phyloP scores from a whole-genome alignment of 2,329 filamentous ascomycete species.

The Neonectria faginata region DNA sequence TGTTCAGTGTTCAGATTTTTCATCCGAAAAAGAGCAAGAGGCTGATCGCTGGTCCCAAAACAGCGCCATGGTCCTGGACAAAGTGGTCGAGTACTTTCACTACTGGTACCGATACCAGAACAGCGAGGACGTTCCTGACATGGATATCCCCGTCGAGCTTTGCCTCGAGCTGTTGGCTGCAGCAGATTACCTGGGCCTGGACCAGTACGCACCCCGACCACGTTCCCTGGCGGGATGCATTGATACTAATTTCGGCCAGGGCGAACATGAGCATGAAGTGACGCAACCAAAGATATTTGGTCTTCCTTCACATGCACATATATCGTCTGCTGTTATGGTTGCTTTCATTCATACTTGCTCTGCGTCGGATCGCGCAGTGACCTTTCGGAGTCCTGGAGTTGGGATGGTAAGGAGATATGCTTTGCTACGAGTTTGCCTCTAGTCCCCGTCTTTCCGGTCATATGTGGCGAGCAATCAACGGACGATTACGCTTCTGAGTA shows the following conservation, averaged over 20 bases:
- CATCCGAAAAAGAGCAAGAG: slow-evolving; percentile 31
- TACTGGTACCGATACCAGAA: slow-evolving; percentile 82
- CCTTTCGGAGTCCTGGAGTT: slow-evolving; percentile 37
- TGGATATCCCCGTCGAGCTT: slow-evolving; percentile 83
- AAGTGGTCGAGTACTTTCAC: slow-evolving; percentile 85
- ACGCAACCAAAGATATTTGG: slow-evolving; percentile 27
- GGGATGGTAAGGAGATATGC: slow-evolving; percentile 26
- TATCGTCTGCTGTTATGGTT: slow-evolving; percentile 4
- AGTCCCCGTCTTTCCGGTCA: neutral
- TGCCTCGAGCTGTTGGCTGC: slow-evolving; percentile 83
- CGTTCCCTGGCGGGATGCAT: slow-evolving; percentile 33
- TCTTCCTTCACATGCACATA: neutral
- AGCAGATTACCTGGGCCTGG: slow-evolving; percentile 80
- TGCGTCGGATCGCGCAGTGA: slow-evolving; percentile 1
- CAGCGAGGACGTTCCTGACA: slow-evolving; percentile 78
- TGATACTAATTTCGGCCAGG: slow-evolving; percentile 50
- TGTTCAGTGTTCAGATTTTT: slow-evolving; percentile 28
- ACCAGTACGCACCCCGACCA: slow-evolving; percentile 60
- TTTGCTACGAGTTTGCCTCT: slow-evolving; percentile 19
- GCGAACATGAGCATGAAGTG: slow-evolving; percentile 54
- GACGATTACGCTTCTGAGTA: slow-evolving; percentile 26
- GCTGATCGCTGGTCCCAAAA: slow-evolving; percentile 41
- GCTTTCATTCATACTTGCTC: slow-evolving; percentile 6
- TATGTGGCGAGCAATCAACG: slow-evolving; percentile 14
- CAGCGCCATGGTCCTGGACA: slow-evolving; percentile 80